These are phyloP conservation scores for Boletus sp. DNA, from an alignment of 768 basidiomycete genomes.

Conservation along the genomic window DNA sequence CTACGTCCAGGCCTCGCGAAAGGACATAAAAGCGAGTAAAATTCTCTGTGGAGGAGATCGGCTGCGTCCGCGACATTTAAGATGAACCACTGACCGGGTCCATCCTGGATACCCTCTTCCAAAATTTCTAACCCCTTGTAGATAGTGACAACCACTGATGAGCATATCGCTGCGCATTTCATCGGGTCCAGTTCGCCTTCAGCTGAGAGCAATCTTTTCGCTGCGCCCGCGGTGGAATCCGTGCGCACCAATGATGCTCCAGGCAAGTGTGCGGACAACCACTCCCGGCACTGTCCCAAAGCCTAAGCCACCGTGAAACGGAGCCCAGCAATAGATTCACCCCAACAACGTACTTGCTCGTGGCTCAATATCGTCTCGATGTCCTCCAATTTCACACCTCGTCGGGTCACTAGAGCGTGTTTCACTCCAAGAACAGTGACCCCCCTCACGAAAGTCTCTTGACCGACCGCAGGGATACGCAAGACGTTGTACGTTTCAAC, in stretches of 20 bases:
- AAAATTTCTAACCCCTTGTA: slow-evolving; percentile 65
- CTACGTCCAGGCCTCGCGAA: slow-evolving; percentile 34
- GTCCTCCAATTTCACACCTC: slow-evolving; percentile 53
- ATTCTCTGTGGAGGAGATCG: slow-evolving; percentile 45
- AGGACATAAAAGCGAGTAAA: slow-evolving; percentile 70
- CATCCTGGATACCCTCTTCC: slow-evolving; percentile 62
- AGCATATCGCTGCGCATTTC: slow-evolving; percentile 73
- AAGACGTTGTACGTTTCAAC: slow-evolving; percentile 71
- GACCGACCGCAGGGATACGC: slow-evolving; percentile 39
- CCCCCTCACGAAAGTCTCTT: slow-evolving; percentile 54
- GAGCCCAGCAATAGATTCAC: neutral
- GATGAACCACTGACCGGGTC: slow-evolving; percentile 16
- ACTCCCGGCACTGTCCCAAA: slow-evolving; percentile 73
- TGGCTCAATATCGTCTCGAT: slow-evolving; percentile 69
- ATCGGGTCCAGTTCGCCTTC: slow-evolving; percentile 39
- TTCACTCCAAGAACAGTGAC: slow-evolving; percentile 58
- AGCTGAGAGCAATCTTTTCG: slow-evolving; percentile 38
- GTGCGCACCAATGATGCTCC: slow-evolving; percentile 50
- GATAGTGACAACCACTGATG: slow-evolving; percentile 56
- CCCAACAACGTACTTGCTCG: slow-evolving; percentile 57
- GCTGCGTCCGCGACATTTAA: neutral
- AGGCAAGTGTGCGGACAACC: slow-evolving; percentile 55
- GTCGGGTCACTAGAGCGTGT: slow-evolving; percentile 67
- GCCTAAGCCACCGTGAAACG: slow-evolving; percentile 46
- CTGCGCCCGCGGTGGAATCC: slow-evolving; percentile 75